Percentiles rank a stretch among this genome's conserved stretches.
Conservation (phyloP, 164 flowering plant genomes). For the Aristolochia contorta region DNA sequence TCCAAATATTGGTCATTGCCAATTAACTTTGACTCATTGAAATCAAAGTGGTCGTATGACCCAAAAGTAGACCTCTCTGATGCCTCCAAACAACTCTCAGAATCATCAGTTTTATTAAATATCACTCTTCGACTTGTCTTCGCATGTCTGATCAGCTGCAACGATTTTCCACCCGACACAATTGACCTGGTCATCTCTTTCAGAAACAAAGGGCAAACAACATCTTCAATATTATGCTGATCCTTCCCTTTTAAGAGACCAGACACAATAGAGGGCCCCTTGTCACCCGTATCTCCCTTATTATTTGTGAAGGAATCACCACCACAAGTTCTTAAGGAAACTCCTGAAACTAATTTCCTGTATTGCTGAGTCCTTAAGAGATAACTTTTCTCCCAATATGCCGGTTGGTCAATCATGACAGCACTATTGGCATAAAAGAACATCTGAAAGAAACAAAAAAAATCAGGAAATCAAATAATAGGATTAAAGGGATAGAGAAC, state of each 20-base stretch:
- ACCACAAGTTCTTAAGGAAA: constrained; percentile 9
- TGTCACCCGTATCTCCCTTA: constrained; percentile 24
- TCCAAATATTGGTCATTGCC: constrained; percentile 17
- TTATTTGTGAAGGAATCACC: constrained; percentile 12
- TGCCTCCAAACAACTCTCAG: constrained; percentile 14
- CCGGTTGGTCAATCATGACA: constrained; percentile 59
- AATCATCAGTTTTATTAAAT: constrained; percentile 14
- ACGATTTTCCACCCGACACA: constrained; percentile 92
- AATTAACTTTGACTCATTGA: constrained; percentile 4
- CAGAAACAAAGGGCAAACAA: constrained; percentile 65
- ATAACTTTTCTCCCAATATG: constrained; percentile 94
- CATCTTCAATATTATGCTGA: constrained; percentile 17
- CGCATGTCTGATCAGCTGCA: constrained; percentile 74
- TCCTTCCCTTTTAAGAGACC: constrained; percentile 34
- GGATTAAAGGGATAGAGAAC: background rate
- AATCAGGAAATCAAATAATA: background rate
- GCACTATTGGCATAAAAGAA: constrained; percentile 71
- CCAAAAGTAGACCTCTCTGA: background rate
- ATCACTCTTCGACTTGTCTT: constrained; percentile 11
- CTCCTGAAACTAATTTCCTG: constrained; percentile 21
- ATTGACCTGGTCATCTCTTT: constrained; percentile 66
- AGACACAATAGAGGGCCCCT: constrained; percentile 21
- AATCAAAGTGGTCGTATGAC: background rate
- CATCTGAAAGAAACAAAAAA: constrained; percentile 37
- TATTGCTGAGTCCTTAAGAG: constrained; percentile 29